Evolutionary conservation across 306 rosid genomes (phyloP).

Genomic region (Sesbania bispinosa): DNA sequence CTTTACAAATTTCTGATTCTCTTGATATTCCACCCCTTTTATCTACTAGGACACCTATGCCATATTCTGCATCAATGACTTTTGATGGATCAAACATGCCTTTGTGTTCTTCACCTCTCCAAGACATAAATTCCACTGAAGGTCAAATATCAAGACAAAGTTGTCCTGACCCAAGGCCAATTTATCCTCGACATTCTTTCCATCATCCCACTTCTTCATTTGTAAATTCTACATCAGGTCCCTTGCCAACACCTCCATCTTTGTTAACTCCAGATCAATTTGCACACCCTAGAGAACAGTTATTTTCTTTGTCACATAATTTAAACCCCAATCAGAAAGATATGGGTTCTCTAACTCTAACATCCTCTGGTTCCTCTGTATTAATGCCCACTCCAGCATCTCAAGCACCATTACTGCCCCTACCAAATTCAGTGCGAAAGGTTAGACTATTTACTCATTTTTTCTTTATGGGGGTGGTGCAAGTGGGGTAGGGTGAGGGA

Average conservation of each 20-base stretch:
- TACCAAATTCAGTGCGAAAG: constrained; percentile 47
- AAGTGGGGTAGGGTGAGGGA: neutral
- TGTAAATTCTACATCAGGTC: constrained; percentile 41
- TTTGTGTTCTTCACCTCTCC: constrained; percentile 32
- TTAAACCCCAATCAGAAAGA: constrained; percentile 30
- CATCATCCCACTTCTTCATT: constrained; percentile 37
- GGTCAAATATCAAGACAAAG: constrained; percentile 32
- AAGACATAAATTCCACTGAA: constrained; percentile 31
- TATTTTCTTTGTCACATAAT: constrained; percentile 30
- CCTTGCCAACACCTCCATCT: constrained; percentile 40
- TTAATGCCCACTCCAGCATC: constrained; percentile 31
- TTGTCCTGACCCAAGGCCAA: constrained; percentile 33
- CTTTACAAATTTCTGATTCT: constrained; percentile 35
- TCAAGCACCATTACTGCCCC: constrained; percentile 54
- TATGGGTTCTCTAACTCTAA: constrained; percentile 18
- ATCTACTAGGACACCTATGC: constrained; percentile 34
- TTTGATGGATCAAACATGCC: constrained; percentile 27
- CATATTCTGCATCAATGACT: constrained; percentile 28
- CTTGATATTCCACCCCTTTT: constrained; percentile 39
- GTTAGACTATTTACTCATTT: constrained; percentile 26
- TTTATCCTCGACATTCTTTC: constrained; percentile 36
- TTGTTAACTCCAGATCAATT: constrained; percentile 44
- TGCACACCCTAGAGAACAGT: constrained; percentile 27
- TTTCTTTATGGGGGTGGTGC: neutral
- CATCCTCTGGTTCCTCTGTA: constrained; percentile 35